phyloP scores from a whole-genome alignment of 2,329 filamentous ascomycete species.

The Sporothrix euskadiensis region DNA sequence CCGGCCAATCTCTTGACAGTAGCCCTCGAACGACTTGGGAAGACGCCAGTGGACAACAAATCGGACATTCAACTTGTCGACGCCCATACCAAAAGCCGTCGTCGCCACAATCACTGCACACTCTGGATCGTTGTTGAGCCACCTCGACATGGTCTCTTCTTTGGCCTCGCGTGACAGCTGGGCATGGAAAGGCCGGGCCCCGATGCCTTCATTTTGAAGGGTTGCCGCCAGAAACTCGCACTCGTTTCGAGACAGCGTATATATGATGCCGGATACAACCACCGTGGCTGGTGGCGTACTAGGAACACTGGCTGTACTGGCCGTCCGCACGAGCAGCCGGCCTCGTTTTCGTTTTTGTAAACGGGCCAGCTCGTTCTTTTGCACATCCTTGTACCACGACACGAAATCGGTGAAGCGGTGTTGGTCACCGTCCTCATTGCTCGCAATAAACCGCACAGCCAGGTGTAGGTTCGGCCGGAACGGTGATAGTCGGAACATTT shows the following conservation, averaged over 20 bases:
- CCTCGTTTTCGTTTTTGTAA: slow-evolving; percentile 47
- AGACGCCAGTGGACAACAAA: slow-evolving; percentile 95
- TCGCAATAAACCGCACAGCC: slow-evolving; percentile 76
- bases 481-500: slow-evolving; percentile 79
- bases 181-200: slow-evolving; percentile 72
- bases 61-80: slow-evolving; percentile 91
- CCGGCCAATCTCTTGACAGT: slow-evolving; percentile 92
- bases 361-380: slow-evolving; percentile 62
- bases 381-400: slow-evolving; percentile 69
- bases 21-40: slow-evolving; percentile 91
- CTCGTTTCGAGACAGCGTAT: slow-evolving; percentile 72
- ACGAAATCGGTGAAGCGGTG: slow-evolving; percentile 70
- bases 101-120: slow-evolving; percentile 95
- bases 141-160: slow-evolving; percentile 67
- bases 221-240: slow-evolving; percentile 69
- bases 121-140: slow-evolving; percentile 70
- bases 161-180: slow-evolving; percentile 68
- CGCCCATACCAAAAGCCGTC: slow-evolving; percentile 96
- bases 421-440: slow-evolving; percentile 66
- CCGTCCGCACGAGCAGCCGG: slow-evolving; percentile 56
- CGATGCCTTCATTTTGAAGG: slow-evolving; percentile 67
- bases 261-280: slow-evolving; percentile 72
- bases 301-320: slow-evolving; percentile 45
- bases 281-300: slow-evolving; percentile 51
- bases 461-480: slow-evolving; percentile 85